Percentiles rank a stretch among this genome's conserved stretches.
These are phyloP conservation scores for Dactylellina drechsleri DNA, from an alignment of 2,329 filamentous ascomycete genomes.

Conservation along the genomic window DNA sequence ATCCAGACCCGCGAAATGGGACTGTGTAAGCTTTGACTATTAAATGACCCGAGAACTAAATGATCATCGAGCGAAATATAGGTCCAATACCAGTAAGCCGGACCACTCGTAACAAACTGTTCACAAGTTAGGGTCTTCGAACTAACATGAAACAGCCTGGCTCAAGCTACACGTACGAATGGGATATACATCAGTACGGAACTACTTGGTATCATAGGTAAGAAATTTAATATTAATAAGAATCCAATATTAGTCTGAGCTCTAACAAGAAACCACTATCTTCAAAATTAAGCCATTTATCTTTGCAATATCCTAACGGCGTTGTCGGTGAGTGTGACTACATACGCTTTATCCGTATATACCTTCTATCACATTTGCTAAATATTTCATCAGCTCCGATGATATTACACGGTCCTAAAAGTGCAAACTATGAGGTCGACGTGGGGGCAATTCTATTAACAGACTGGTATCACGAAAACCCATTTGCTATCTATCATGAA, in stretches of 20 bases:
- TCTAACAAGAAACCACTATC: neutral
- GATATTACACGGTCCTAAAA: slow-evolving; percentile 70
- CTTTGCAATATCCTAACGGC: slow-evolving; percentile 68
- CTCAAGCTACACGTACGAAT: slow-evolving; percentile 7
- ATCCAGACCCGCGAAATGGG: neutral
- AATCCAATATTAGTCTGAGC: neutral
- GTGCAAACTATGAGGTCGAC: slow-evolving; percentile 72
- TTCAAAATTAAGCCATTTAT: slow-evolving; percentile 63
- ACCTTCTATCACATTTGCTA: neutral
- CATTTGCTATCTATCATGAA: slow-evolving; percentile 57
- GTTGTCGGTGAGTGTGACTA: slow-evolving; percentile 64
- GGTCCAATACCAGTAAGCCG: slow-evolving; percentile 62
- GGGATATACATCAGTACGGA: slow-evolving; percentile 26
- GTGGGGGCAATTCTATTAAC: slow-evolving; percentile 70
- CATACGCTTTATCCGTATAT: neutral
- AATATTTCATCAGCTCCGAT: slow-evolving; percentile 62
- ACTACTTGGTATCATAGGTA: slow-evolving; percentile 40
- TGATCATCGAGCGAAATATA: slow-evolving; percentile 2
- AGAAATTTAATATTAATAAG: neutral
- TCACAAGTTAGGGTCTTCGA: neutral
- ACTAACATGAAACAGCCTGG: slow-evolving; percentile 9
- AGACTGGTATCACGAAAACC: slow-evolving; percentile 72
- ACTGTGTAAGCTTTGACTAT: neutral
- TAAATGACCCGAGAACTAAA: neutral
- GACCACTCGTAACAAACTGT: neutral